Conservation (phyloP, 805 yeast genomes). For the Millerozyma miso region DNA sequence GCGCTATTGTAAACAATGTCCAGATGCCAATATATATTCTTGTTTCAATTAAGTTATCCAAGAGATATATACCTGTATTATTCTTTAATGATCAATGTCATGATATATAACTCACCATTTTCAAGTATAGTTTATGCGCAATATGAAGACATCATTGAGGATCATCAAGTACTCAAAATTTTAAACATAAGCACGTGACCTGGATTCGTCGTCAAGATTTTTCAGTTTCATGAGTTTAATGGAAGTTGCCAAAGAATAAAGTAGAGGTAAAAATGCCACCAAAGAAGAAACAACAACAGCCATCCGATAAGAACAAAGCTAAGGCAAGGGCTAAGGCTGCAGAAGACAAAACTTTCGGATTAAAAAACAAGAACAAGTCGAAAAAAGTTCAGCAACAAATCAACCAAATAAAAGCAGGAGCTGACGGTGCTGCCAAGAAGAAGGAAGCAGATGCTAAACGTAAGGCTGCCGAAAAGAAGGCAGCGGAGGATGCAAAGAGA, state of each 20-base stretch:
- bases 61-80: too few relatives aligned
- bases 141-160: too few relatives aligned
- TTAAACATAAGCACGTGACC: neutral
- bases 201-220: neutral
- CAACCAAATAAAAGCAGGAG: conserved; percentile 38
- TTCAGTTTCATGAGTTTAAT: neutral
- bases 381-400: conserved; percentile 77
- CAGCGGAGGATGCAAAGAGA: conserved; percentile 82
- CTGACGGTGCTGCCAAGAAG: conserved; percentile 53
- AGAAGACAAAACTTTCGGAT: conserved; percentile 89
- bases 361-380: conserved; percentile 93
- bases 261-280: conserved; percentile 70
- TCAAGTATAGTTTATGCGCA: too few relatives aligned
- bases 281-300: conserved; percentile 60
- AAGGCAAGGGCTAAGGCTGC: conserved; percentile 60
- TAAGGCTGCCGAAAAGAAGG: conserved; percentile 75
- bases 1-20: too few relatives aligned
- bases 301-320: conserved; percentile 57
- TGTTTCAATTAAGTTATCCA: too few relatives aligned
- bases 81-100: too few relatives aligned
- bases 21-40: too few relatives aligned
- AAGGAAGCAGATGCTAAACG: conserved; percentile 71
- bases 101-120: too few relatives aligned
- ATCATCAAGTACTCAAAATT: too few relatives aligned
- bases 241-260: neutral